Base-by-base conservation (phyloP, 2,329 filamentous ascomycete genomes). In the Fusarium camptoceras region DNA sequence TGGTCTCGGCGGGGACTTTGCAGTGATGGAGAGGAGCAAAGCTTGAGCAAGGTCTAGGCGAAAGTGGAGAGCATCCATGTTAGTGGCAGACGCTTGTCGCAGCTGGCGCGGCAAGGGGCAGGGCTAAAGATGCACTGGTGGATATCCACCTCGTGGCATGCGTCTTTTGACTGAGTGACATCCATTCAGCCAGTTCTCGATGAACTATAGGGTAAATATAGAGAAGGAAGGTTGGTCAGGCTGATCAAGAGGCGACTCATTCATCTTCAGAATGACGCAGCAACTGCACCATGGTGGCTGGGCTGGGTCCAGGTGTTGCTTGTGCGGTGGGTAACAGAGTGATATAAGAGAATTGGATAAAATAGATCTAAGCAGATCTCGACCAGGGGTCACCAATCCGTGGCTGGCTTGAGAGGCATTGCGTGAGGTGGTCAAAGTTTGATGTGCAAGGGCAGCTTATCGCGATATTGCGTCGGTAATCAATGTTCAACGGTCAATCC, bases 91-190 rank as follows among this genome's bases (percentile, higher is more conserved):
- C 66, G 65, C 65, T 68, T 68, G 66, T 68, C 30, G 59, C 54
- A 60, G 55, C 59, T 68, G 68, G 70, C 64, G 66, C 71, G 54
- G 70, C 68, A 73, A 73, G 71, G 71, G 71, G 71, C 56, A 62
- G 39, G 60, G 61, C 70, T 75, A 75, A 60, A 66, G 70, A 59
- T 72, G 70, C 72, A 69, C 61, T 48, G 49, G 50, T 66, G 63
- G 72, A 74, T 69, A 61, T 58, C 62, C 68, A 72, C 70, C 72
- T 72, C 68, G 68, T 75, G 72, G 72, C 54, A 62, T 62, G 68
- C 59, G 60, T 61, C 60, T 70, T 16, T 50, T 47, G 51, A 37
- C 25, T 28, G 34, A 49, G 48, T 57, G 59, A 55, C 55, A 64
- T 50, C 41, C 55, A 39, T 46, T 47, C 22, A 42, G 44, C 31